Base-by-base conservation (phyloP, 2,329 filamentous ascomycete genomes). In the Exophiala xenobiotica region DNA sequence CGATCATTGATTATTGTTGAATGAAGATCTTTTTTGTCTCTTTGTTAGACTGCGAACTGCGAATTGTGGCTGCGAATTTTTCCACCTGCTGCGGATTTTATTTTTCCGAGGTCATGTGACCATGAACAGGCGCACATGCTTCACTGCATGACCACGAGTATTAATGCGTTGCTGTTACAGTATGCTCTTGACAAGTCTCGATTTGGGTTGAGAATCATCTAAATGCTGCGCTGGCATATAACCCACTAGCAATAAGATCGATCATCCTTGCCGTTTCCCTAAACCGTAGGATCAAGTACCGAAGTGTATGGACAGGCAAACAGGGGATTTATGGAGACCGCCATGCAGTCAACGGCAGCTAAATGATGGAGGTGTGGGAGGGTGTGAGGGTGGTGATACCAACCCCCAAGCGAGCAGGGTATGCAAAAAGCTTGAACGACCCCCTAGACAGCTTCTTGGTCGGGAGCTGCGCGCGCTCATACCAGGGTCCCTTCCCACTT, bases 331-430 rank as follows among this genome's bases (percentile, higher is more conserved):
- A 39, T 39, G 37, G 37, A 22, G 37, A 18, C 12, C 37, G 19
- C 6, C 8, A 6, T 20, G 37, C 19, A 20, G 16, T 19, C 18
- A 38, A 37, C 49, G 49, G 49, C 43, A 42, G 38, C 49, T 47
- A 52, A 47, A 38, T 35, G 7, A 38, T 47, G 37, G 43, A 31
- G 27, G 27, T 27, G 27, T 31, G 27, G 27, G 4, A 31, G n/a
- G n/a, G n/a, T n/a, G n/a, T n/a, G n/a, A 42, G 49, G 42, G 49
- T 46, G 49, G 43, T 47, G 29, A 40, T 16, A n/a, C 40, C 22
- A 14, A 8, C 33, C 19, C 19, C 19, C 14, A 19, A 35, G 27
- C 16, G 18, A 11, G 16, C 42, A 23, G 33, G 37, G n/a, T n/a
- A n/a, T n/a, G n/a, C n/a, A n/a, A n/a, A n/a, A n/a, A n/a, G n/a